Conservation (phyloP, 306 rosid genomes). For the Gastrolobium bilobum region DNA sequence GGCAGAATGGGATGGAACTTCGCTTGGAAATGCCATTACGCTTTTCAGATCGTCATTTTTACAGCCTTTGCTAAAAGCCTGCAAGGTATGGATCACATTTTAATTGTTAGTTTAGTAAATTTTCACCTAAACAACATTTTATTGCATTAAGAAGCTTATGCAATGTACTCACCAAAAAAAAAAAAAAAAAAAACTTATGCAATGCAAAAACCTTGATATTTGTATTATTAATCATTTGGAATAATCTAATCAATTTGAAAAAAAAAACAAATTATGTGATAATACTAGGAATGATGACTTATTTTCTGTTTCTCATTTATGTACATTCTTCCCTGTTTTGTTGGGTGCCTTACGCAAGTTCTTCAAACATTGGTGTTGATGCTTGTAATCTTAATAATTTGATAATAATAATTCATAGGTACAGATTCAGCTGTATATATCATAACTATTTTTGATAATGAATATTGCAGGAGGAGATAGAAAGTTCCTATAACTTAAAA, state of each 20-base stretch:
- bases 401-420: not conserved
- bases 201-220: not conserved
- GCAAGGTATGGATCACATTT: conserved; percentile 67
- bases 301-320: conserved; percentile 10
- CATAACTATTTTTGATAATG: not conserved
- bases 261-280: not conserved
- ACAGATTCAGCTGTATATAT: conserved; percentile 18
- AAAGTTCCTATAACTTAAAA: conserved; percentile 54
- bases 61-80: conserved; percentile 73
- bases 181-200: too few species aligned
- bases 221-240: conserved; percentile 6
- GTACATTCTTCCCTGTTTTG: not conserved
- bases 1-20: conserved; percentile 70
- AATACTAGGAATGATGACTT: conserved; percentile 6
- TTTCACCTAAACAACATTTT: conserved; percentile 19
- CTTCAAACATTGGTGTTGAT: not conserved
- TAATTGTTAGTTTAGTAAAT: not conserved
- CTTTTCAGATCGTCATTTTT: conserved; percentile 81
- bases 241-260: not conserved
- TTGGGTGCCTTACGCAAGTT: not conserved
- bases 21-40: conserved; percentile 65
- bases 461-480: conserved; percentile 51
- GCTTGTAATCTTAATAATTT: conserved; percentile 17
- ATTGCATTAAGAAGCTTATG: not conserved
- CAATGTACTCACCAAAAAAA: not conserved